Evolutionary conservation across 345 rosid genomes (phyloP).

Genomic region (Combretum micranthum): DNA sequence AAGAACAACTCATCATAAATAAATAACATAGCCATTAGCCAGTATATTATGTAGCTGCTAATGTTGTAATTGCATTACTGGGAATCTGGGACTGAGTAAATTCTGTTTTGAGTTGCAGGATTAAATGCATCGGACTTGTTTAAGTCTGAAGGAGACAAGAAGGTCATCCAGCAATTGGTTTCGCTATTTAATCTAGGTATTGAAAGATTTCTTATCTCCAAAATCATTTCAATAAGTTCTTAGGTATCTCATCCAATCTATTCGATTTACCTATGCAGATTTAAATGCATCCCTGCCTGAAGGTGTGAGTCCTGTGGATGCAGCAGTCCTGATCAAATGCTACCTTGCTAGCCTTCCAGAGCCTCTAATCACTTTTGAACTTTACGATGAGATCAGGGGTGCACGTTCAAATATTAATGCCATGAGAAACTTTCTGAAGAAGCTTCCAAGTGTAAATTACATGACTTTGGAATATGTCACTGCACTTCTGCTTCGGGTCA

Average conservation of each 20-base stretch:
- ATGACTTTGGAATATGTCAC: slow-evolving; percentile 83
- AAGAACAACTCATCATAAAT: background rate
- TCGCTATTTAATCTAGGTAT: slow-evolving; percentile 74
- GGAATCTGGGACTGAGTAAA: too few relatives aligned
- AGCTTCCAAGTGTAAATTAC: slow-evolving; percentile 77
- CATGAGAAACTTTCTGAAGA: slow-evolving; percentile 66
- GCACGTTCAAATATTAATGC: slow-evolving; percentile 63
- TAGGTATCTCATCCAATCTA: slow-evolving; percentile 6
- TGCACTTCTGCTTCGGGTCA: slow-evolving; percentile 68
- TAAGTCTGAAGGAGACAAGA: slow-evolving; percentile 73
- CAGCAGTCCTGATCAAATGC: slow-evolving; percentile 68
- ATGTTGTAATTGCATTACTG: too few relatives aligned
- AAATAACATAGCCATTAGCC: background rate
- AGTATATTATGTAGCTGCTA: background rate
- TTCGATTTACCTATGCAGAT: slow-evolving; percentile 33
- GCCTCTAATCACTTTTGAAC: slow-evolving; percentile 77
- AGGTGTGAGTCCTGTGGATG: slow-evolving; percentile 61
- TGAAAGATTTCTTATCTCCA: slow-evolving; percentile 1
- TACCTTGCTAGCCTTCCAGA: slow-evolving; percentile 93
- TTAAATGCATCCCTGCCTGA: slow-evolving; percentile 65
- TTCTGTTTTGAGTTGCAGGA: slow-evolving; percentile 29
- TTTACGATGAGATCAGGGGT: slow-evolving; percentile 64
- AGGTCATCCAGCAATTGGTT: slow-evolving; percentile 69
- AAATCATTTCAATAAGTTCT: slow-evolving; percentile 4
- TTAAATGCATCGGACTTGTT: slow-evolving; percentile 61